Evolutionary conservation across 768 basidiomycete species (phyloP), one percentile per base, ranked within the genome.

Genomic region (Boletus tylopilopsis): DNA sequence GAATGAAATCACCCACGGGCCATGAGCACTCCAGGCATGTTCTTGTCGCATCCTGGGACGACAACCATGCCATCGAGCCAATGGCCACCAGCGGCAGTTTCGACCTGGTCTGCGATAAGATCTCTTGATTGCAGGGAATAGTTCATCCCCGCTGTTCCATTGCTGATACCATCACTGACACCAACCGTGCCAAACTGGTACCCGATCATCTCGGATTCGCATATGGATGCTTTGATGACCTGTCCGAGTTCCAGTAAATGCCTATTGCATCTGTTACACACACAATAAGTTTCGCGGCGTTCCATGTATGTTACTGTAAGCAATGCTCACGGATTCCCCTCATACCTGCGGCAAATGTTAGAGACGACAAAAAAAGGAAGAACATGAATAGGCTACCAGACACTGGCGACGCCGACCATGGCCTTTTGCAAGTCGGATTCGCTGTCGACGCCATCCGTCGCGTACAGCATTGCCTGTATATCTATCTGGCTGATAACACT

Each of bases 1-100:
- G 2, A 25, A 43, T 19, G 42, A 45, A n/a, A 42, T 12, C 23
- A 81, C 89, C 72, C 61, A 92, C 90, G 81, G 41, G 93, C 96
- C 80, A 99, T 99, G 60, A 97, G 76, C 32, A 96, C 94, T 53
- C 96, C 96, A n/a, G 96, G 96, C 95, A 99, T 98, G 73, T 99
- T 99, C 74, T 99, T 99, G 76, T 99, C 95, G 66, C 93, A 98
- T 34, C 94, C 96, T 19, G 96, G 96, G 45, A 99, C 77, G 51
- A 92, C 93, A 33, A 97, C 92, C 88, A 96, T 90, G 34, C 93
- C 96, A 62, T 98, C 96, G 13, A 99, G 81, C 83, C 94, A 96
- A 66, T 99, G 96, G 6, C 95, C 96, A 13, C 90, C 95, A 24
- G 87, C 94, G 16, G 91, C 94, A 11, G 90, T 90, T 73, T 98